Evolutionary conservation across 495 filamentous ascomycete species (phyloP), one percentile per base, ranked within the genome.

Genomic region (Penicillium diatomitis): DNA sequence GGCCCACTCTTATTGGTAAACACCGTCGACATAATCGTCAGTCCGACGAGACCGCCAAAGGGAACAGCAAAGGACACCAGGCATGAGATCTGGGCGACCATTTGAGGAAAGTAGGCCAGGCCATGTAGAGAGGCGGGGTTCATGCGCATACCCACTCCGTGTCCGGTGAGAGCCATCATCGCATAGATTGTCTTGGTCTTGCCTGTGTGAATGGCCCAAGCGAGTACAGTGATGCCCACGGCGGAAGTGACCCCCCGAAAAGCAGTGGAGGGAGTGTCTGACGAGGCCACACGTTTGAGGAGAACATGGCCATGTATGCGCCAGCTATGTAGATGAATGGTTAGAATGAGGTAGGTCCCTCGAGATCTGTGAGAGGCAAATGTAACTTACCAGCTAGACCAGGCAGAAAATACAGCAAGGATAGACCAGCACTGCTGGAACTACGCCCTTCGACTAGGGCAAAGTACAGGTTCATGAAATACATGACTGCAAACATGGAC

Each of bases 391-490:
- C 63, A 52, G 62, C 71, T 10, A 73, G 40, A 12, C 71, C 71
- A 3, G 71, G 71, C 8, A 70, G 62, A 38, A 70, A 73, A 52
- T 67, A 81, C 0, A 82, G 52, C 20, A 83, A 56, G 38, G 75
- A 61, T 0, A 74, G 52, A 7, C 79, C 81, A 0, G 80, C 72
- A 12, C 68, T 55, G 11, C 68, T 66, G 7, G 79, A 58, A 8
- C 47, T 47, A 40, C 71, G 71, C 28, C 62, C 66, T 55, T 73
- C 58, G 1, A 80, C 79, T 6, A 82, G 54, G 2, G 73, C 65
- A 55, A 81, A 83, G 60, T 82, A 84, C 8, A 81, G 60, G 32
- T 72, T 71, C 54, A 82, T 73, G 51, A 80, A 83, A 57, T 84
- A 84, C 57, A 81, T 77, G 30, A 81, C 70, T 8, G 70, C 66